Evolutionary conservation across 1,284 basidiomycete genomes (phyloP), one percentile per base, ranked within the genome.

Genomic region (Coniferiporia sulphurascens): DNA sequence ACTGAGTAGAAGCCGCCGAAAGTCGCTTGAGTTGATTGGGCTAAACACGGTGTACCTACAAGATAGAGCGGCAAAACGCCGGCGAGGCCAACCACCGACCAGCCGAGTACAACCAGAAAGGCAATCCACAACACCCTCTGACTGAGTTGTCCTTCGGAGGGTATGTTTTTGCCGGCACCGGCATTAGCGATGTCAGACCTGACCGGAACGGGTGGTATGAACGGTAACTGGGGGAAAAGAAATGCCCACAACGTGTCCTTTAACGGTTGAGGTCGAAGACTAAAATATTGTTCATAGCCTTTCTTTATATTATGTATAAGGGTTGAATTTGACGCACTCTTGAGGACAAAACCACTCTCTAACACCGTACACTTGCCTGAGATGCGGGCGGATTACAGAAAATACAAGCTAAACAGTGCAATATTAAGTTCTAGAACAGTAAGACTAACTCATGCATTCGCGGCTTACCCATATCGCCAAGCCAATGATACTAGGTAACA

Each of bases 321-420:
- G 48, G 38, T 34, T 8, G 17, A 12, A 48, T 15, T 19, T 10
- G 8, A 80, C 85, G 73, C 67, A 89, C 87, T 82, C 80, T 71
- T 77, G 81, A 50, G 79, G 81, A 15, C 85, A 78, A 69, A 89
- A 90, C 87, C 87, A 90, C 67, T 89, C 86, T 65, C 87, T 74
- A 53, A 86, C 70, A 22, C 74, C 84, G 65, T 89, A 90, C 17
- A 90, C 68, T 72, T 89, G 85, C 58, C 86, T 80, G 67, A 83
- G 85, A 58, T 78, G 81, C 12, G 87, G 86, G 50, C 87, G 78
- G 19, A 88, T 63, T 57, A 85, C 71, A 35, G 85, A 87, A 70
- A 89, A 89, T 49, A 83, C 63, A 56, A 86, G 67, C 87, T 89
- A 55, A 7, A 44, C 35, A 57, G 48, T 61, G 60, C 43, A n/a